Percentiles rank a stretch among this genome's conserved stretches.
Conservation (phyloP, 2,329 filamentous ascomycete species). For the Aspergillus sp. region DNA sequence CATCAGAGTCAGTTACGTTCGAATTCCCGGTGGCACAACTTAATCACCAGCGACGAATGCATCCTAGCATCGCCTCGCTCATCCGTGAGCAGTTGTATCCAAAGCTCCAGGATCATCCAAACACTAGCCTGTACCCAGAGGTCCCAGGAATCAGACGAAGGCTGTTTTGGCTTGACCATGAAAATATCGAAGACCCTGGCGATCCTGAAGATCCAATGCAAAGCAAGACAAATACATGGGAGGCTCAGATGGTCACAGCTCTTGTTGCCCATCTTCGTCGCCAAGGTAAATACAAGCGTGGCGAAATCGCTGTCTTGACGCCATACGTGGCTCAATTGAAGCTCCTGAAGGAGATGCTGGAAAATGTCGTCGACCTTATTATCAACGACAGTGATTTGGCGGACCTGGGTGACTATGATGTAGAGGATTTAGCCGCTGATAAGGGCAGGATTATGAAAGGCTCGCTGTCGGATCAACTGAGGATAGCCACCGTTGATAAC, state of each 20-base stretch:
- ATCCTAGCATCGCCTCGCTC: background rate
- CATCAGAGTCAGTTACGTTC: too few species aligned
- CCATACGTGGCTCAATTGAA: conserved; percentile 20
- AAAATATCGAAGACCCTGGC: conserved; percentile 9
- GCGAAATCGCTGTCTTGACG: conserved; percentile 23
- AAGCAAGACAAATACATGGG: conserved; percentile 19
- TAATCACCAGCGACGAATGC: conserved; percentile 10
- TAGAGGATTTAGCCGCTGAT: background rate
- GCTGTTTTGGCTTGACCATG: conserved; percentile 26
- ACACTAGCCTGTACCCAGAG: background rate
- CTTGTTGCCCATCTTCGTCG: conserved; percentile 21
- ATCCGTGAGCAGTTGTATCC: conserved; percentile 8
- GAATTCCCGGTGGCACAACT: conserved; percentile 8
- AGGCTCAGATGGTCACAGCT: conserved; percentile 21
- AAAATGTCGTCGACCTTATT: conserved; percentile 1
- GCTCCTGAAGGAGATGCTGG: conserved; percentile 9
- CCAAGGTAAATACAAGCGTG: conserved; percentile 22
- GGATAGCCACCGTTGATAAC: conserved; percentile 11
- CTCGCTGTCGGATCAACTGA: background rate
- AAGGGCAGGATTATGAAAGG: background rate
- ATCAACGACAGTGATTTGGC: conserved; percentile 2
- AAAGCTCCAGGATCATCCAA: conserved; percentile 1
- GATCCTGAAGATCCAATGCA: conserved; percentile 11
- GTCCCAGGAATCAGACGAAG: conserved; percentile 3
- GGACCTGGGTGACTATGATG: background rate